These are phyloP conservation scores for Penicillium oxalicum DNA, from an alignment of 2,329 filamentous ascomycete genomes.

Conservation along the genomic window DNA sequence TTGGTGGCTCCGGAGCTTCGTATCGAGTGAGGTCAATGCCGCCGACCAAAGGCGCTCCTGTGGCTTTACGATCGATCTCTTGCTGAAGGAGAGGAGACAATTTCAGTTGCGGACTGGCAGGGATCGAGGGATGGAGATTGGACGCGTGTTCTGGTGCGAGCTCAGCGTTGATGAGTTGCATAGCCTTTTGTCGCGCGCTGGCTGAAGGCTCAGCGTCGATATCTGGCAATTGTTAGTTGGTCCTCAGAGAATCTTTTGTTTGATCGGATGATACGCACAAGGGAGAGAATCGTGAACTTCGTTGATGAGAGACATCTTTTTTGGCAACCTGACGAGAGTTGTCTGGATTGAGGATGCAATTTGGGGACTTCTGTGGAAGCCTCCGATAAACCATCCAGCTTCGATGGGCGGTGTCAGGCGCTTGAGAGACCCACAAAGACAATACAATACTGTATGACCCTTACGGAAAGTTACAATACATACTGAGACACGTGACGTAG, in stretches of 20 bases:
- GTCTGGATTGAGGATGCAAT: background rate
- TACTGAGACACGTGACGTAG: too few species aligned
- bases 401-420: too few species aligned
- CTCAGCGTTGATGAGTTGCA: constrained; percentile 64
- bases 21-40: constrained; percentile 76
- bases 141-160: constrained; percentile 46
- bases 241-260: background rate
- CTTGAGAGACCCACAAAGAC: too few species aligned
- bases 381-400: background rate
- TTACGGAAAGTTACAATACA: too few species aligned
- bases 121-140: constrained; percentile 55
- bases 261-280: constrained; percentile 51
- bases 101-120: constrained; percentile 45
- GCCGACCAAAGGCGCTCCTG: constrained; percentile 52
- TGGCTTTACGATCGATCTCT: constrained; percentile 63
- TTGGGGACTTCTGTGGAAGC: too few species aligned
- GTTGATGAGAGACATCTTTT: constrained; percentile 60
- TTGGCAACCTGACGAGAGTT: too few species aligned
- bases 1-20: constrained; percentile 63
- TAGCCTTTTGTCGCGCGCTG: constrained; percentile 58
- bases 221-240: constrained; percentile 49
- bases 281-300: constrained; percentile 74
- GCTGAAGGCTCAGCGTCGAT: constrained; percentile 68
- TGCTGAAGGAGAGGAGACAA: constrained; percentile 62
- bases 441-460: too few species aligned